These are phyloP conservation scores for Lycium barbarum DNA, from an alignment of 257 asterid species.

Conservation along the genomic window DNA sequence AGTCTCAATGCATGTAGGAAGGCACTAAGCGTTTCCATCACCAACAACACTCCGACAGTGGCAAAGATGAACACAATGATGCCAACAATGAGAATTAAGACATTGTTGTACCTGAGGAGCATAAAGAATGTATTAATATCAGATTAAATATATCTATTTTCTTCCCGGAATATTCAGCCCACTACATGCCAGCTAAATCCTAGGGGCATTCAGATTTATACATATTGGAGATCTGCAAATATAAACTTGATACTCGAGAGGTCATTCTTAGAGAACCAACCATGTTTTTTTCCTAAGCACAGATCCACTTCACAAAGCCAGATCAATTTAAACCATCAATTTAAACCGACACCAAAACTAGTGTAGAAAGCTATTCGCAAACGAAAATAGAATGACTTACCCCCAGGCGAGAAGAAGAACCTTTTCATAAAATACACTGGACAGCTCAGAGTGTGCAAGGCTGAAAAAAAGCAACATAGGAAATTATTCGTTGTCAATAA, in stretches of 20 bases:
- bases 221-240: background rate
- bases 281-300: background rate
- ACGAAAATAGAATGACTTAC: slow-evolving; percentile 51
- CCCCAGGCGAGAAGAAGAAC: slow-evolving; percentile 97
- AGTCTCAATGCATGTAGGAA: slow-evolving; percentile 96
- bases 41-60: slow-evolving; percentile 90
- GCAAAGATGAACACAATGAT: slow-evolving; percentile 75
- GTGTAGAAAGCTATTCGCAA: background rate
- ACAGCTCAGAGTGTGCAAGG: slow-evolving; percentile 94
- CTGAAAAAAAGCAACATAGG: slow-evolving; percentile 53
- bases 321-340: background rate
- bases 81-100: slow-evolving; percentile 72
- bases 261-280: slow-evolving; percentile 6
- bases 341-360: slow-evolving; percentile 1
- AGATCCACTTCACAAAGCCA: background rate
- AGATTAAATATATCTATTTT: background rate
- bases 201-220: slow-evolving; percentile 18
- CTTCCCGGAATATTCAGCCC: background rate
- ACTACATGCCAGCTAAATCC: slow-evolving; percentile 1
- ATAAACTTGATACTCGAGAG: slow-evolving; percentile 1
- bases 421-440: slow-evolving; percentile 91
- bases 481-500: slow-evolving; percentile 24
- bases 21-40: slow-evolving; percentile 98
- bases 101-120: slow-evolving; percentile 52
- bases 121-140: background rate